Base-by-base conservation (phyloP, 1,284 basidiomycete species). In the Pseudomicrostroma phylloplanum region DNA sequence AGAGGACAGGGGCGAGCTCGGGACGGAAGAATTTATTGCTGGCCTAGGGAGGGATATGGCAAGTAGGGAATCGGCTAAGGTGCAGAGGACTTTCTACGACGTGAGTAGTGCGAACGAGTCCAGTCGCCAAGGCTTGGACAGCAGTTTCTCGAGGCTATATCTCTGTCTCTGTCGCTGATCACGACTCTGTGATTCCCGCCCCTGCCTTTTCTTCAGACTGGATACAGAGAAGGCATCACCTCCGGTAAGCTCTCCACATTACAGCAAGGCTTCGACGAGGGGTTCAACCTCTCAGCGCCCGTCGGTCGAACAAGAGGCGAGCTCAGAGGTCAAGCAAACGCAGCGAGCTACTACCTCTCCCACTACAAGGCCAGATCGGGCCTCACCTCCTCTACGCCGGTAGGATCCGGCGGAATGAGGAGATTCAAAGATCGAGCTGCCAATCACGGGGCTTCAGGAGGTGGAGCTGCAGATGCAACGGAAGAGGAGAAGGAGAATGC, bases 191-290 rank as follows among this genome's bases (percentile, higher is more conserved):
- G n/a, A n/a, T n/a, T n/a, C n/a, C n/a, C n/a, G n/a, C 48, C 48
- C 25, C 48, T 23, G n/a, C 48, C 11, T 9, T 12, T 23, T 23
- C 9, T 51, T 23, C 42, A 92, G 91, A 85, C 85, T 21, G 91
- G 90, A 1, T 92, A 92, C 73, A 86, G 90, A n/a, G 90, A 92
- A 79, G 91, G 90, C 36, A 91, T 92, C 68, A 88, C 86, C 0
- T 86, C 86, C 3, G 90, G 91, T 11, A 92, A 92, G 78, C 88
- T 91, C 79, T 82, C 83, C 1, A 85, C 86, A 11, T 82, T 92
- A 0, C 90, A 92, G 70, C 81, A 85, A 65, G 90, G 90, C 0
- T 92, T 92, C 71, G 88, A 92, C 75, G 81, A 83, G 17, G 90
- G 89, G 17, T 92, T 89, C 71, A 87, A 86, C 6, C 72, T 80